These are phyloP conservation scores for Cinnamomum micranthum DNA, from an alignment of 164 flowering plant species.

Conservation along the genomic window DNA sequence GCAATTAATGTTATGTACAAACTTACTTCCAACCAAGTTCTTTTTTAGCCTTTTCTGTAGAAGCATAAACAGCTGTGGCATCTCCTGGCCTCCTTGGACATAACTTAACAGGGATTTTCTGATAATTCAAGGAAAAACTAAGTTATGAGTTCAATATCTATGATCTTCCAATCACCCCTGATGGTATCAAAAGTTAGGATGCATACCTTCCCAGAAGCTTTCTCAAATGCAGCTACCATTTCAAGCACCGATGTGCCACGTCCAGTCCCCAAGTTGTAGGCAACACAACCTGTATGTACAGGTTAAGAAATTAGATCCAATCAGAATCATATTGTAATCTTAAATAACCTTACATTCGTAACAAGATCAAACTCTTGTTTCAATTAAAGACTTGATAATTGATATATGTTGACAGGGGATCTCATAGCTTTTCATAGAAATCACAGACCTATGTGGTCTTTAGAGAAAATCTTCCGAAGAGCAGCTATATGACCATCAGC, in stretches of 20 bases:
- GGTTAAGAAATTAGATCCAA: too few relatives aligned
- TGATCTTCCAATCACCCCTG: background rate
- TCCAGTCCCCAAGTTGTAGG: constrained; percentile 80
- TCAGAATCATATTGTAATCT: too few relatives aligned
- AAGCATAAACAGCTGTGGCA: constrained; percentile 91
- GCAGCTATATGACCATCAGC: constrained; percentile 92
- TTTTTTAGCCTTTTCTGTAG: constrained; percentile 70
- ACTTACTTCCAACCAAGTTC: constrained; percentile 97
- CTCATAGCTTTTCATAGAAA: background rate
- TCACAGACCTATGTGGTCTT: constrained; percentile 49
- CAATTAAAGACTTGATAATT: background rate
- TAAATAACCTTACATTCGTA: too few relatives aligned
- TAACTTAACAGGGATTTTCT: constrained; percentile 70
- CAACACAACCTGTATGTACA: constrained; percentile 47
- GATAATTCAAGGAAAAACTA: background rate
- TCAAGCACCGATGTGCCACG: constrained; percentile 68
- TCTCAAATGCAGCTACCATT: constrained; percentile 76
- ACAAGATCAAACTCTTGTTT: background rate
- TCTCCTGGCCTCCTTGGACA: constrained; percentile 90
- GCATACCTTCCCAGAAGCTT: constrained; percentile 70
- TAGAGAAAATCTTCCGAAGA: constrained; percentile 49
- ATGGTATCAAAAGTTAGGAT: background rate
- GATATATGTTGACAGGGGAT: background rate
- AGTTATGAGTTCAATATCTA: background rate
- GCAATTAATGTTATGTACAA: background rate